Evolutionary conservation across 1,284 basidiomycete species (phyloP).

Genomic region (Paramarasmius palmivorus): DNA sequence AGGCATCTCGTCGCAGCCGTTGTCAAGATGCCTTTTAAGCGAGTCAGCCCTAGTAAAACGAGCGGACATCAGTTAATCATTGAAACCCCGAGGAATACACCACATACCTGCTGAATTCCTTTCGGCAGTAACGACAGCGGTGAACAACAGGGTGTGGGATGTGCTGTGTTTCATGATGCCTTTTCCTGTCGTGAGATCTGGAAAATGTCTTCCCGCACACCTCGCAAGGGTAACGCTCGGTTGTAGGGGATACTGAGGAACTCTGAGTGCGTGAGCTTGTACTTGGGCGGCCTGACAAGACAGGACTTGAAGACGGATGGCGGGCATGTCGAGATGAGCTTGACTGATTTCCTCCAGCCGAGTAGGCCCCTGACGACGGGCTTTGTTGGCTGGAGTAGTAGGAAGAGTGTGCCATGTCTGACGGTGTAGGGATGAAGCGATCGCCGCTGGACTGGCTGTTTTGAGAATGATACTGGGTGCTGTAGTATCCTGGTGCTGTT

Average conservation of each 20-base stretch:
- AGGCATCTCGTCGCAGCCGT: constrained; percentile 17
- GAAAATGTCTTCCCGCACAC: constrained; percentile 76
- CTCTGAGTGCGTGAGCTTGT: constrained; percentile 33
- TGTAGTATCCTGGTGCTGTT: constrained; percentile 24
- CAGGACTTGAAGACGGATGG: constrained; percentile 31
- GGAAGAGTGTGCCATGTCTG: constrained; percentile 43
- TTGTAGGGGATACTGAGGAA: constrained; percentile 35
- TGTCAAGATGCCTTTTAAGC: constrained; percentile 47
- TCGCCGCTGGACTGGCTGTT: constrained; percentile 25
- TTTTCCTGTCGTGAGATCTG: constrained; percentile 74
- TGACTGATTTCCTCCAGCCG: constrained; percentile 33
- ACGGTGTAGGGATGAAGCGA: constrained; percentile 56
- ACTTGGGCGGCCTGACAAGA: constrained; percentile 27
- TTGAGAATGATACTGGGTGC: constrained; percentile 30
- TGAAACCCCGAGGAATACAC: not conserved
- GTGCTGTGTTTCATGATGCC: constrained; percentile 78
- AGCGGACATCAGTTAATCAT: not conserved
- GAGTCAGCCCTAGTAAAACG: constrained; percentile 38
- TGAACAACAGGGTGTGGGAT: constrained; percentile 57
- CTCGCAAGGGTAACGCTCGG: constrained; percentile 66
- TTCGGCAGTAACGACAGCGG: constrained; percentile 66
- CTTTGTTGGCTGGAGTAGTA: constrained; percentile 31
- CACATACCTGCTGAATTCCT: constrained; percentile 67
- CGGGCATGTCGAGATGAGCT: constrained; percentile 27
- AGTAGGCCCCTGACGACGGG: constrained; percentile 32